These are phyloP conservation scores for Durio zibethinus DNA, from an alignment of 345 rosid genomes.

Conservation along the genomic window DNA sequence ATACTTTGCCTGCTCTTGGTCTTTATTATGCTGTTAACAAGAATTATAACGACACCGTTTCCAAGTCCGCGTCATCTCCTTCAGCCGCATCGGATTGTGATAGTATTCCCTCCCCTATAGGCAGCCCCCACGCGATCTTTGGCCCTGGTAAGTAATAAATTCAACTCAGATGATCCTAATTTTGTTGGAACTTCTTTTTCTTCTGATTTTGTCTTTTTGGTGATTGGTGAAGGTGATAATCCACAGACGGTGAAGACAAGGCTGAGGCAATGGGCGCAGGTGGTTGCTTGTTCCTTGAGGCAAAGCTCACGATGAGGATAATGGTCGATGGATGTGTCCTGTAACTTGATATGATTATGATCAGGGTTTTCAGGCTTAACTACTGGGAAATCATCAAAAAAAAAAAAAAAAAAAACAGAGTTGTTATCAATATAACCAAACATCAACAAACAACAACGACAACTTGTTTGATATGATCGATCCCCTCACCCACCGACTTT, in stretches of 20 bases:
- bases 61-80: conserved; percentile 38
- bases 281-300: conserved; percentile 89
- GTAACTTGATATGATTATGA: not conserved
- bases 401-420: not conserved
- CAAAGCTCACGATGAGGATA: conserved; percentile 40
- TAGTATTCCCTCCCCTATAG: conserved; percentile 37
- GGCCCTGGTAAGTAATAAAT: conserved; percentile 34
- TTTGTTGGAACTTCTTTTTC: not conserved
- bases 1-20: conserved; percentile 82
- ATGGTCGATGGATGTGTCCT: not conserved
- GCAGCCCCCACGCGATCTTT: conserved; percentile 59
- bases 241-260: conserved; percentile 81
- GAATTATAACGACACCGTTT: conserved; percentile 47
- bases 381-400: not conserved
- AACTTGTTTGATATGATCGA: not conserved
- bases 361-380: not conserved
- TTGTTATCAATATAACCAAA: conserved; percentile 1
- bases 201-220: not conserved
- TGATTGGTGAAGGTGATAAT: conserved; percentile 54
- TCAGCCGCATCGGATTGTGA: conserved; percentile 53
- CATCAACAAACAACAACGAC: not conserved
- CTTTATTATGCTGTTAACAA: conserved; percentile 80
- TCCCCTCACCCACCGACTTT: not conserved
- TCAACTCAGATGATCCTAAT: not conserved
- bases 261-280: conserved; percentile 90